phyloP scores from a whole-genome alignment of 352 stramenopile species.

The Saprolegnia parasitica region DNA sequence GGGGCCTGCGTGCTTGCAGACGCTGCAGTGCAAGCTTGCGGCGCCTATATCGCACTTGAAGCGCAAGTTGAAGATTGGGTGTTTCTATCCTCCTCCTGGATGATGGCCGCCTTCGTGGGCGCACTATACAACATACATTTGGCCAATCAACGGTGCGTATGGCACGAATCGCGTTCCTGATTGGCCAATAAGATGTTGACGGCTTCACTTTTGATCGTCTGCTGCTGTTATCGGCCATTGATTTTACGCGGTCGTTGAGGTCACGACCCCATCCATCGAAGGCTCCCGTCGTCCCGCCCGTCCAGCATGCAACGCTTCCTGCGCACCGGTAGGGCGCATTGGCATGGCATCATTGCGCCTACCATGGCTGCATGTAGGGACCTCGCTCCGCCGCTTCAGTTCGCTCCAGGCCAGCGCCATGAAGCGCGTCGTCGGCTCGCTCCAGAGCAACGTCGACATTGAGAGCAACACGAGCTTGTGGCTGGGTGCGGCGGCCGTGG shows the following conservation, averaged over 20 bases:
- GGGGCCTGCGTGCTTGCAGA: too few relatives aligned
- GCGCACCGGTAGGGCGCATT: slow-evolving; percentile 8
- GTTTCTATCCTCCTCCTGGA: background rate
- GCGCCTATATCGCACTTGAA: background rate
- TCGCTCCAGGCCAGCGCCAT: slow-evolving; percentile 23
- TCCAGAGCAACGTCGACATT: slow-evolving; percentile 38
- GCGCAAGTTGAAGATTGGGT: background rate
- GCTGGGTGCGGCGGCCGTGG: slow-evolving; percentile 70
- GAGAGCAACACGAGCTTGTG: slow-evolving; percentile 78
- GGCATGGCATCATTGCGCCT: background rate
- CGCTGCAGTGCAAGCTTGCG: too few relatives aligned
- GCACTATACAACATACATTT: background rate
- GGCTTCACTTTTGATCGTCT: slow-evolving; percentile 20
- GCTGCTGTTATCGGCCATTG: slow-evolving; percentile 7
- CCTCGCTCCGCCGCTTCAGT: slow-evolving; percentile 16
- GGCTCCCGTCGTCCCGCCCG: background rate
- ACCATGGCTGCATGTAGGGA: slow-evolving; percentile 14
- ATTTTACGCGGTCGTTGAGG: slow-evolving; percentile 16
- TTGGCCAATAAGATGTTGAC: slow-evolving; percentile 16
- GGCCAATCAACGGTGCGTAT: background rate
- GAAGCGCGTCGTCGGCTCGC: slow-evolving; percentile 26
- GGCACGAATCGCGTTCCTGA: background rate
- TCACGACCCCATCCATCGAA: background rate
- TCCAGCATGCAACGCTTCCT: slow-evolving; percentile 21
- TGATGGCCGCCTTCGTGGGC: background rate